Conservation (phyloP, 805 yeast genomes). For the Candida dajiaensis region DNA sequence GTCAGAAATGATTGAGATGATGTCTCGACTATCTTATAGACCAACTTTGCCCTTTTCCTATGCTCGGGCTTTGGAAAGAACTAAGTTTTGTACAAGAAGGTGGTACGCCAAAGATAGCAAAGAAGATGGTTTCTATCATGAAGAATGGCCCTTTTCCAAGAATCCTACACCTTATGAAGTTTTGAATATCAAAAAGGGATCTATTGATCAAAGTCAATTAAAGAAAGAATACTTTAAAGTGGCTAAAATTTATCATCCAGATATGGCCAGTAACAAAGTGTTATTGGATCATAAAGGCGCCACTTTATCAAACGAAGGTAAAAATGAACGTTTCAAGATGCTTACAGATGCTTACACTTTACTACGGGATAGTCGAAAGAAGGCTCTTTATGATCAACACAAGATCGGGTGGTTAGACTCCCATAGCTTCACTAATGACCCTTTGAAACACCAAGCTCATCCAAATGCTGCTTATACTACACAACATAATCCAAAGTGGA, state of each 20-base stretch:
- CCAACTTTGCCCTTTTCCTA: neutral
- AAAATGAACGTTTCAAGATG: conserved; percentile 38
- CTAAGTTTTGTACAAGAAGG: neutral
- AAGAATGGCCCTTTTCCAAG: conserved; percentile 50
- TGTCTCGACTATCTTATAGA: neutral
- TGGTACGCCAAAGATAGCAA: neutral
- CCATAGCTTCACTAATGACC: conserved; percentile 28
- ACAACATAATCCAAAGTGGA: conserved; percentile 9
- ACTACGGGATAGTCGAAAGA: conserved; percentile 38
- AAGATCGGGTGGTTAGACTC: conserved; percentile 39
- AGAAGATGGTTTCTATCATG: conserved; percentile 10
- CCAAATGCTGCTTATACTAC: conserved; percentile 21
- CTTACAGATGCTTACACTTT: conserved; percentile 56
- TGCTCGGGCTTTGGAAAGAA: neutral
- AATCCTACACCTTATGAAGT: conserved; percentile 71
- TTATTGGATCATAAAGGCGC: conserved; percentile 26
- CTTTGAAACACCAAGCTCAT: conserved; percentile 8
- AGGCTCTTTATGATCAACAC: conserved; percentile 40
- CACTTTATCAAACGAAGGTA: conserved; percentile 28
- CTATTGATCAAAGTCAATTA: conserved; percentile 33
- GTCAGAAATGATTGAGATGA: too few relatives aligned
- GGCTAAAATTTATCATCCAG: conserved; percentile 84
- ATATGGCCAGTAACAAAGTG: conserved; percentile 31
- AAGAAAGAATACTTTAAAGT: conserved; percentile 48
- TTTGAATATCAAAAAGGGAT: conserved; percentile 36